Percentiles rank a stretch among this genome's conserved stretches.
Conservation (phyloP, 192 early-diverging fungal genomes). For the Entomortierella lignicola region DNA sequence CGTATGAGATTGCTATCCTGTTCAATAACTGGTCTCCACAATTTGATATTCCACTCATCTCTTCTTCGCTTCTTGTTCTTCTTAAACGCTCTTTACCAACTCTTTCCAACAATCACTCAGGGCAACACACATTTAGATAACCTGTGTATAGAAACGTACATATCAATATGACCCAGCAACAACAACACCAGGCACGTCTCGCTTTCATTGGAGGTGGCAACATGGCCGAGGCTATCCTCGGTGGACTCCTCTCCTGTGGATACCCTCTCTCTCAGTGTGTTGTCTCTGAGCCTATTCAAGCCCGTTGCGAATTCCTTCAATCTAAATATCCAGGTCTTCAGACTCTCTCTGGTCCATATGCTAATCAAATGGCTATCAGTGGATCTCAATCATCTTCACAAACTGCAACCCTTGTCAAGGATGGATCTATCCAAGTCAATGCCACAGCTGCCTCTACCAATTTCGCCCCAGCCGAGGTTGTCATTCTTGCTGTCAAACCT, state of each 20-base stretch:
- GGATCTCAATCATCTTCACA: slow-evolving; percentile 55
- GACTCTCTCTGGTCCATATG: slow-evolving; percentile 33
- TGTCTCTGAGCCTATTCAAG: slow-evolving; percentile 84
- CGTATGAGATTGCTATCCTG: no score
- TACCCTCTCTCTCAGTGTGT: slow-evolving; percentile 77
- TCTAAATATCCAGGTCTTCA: slow-evolving; percentile 70
- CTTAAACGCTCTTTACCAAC: no score
- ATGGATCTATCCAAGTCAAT: slow-evolving; percentile 55
- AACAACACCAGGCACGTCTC: slow-evolving; percentile 54
- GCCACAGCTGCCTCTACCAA: slow-evolving; percentile 28
- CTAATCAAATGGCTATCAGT: slow-evolving; percentile 38
- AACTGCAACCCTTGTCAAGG: slow-evolving; percentile 65
- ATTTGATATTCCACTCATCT: no score
- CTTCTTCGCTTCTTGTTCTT: no score
- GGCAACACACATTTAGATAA: no score
- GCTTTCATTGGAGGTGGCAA: slow-evolving; percentile 93
- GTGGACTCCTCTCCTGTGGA: slow-evolving; percentile 85
- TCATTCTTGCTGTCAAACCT: slow-evolving; percentile 93
- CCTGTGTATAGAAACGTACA: no score
- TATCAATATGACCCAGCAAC: slow-evolving; percentile 35
- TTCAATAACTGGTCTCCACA: no score
- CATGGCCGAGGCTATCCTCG: slow-evolving; percentile 95
- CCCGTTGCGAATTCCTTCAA: slow-evolving; percentile 73
- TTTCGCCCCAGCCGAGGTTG: slow-evolving; percentile 68
- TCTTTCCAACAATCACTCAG: no score